Evolutionary conservation across 345 rosid species (phyloP).

Genomic region (Eucalyptus paniculata): DNA sequence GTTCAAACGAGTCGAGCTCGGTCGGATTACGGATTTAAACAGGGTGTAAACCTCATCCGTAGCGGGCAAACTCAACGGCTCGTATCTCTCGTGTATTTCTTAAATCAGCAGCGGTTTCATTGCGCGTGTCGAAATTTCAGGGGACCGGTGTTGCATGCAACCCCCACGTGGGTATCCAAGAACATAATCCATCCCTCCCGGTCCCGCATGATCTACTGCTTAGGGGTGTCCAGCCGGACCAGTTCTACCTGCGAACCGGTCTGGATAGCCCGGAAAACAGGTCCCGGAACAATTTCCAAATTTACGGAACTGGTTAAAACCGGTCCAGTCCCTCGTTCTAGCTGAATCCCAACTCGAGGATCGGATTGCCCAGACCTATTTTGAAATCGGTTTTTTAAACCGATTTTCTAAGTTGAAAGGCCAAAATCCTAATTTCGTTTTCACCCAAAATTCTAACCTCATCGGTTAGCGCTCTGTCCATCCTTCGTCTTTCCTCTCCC

Average conservation of each 20-base stretch:
- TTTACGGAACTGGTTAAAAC: too few species aligned
- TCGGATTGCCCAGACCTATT: accelerated
- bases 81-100: background rate
- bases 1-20: background rate
- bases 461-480: background rate
- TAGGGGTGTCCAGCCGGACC: background rate
- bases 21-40: background rate
- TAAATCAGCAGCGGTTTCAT: background rate
- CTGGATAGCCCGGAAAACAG: background rate
- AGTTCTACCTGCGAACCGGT: background rate
- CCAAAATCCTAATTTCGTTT: too few species aligned
- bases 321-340: accelerated
- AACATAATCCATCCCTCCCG: background rate
- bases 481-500: background rate
- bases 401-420: background rate
- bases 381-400: background rate
- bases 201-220: background rate
- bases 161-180: background rate
- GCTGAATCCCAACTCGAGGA: background rate
- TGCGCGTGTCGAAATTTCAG: background rate
- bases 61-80: background rate
- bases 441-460: background rate
- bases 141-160: background rate
- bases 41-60: background rate
- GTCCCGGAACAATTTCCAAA: background rate